Conservation (phyloP, 306 rosid species). For the Trifolium dubium region DNA sequence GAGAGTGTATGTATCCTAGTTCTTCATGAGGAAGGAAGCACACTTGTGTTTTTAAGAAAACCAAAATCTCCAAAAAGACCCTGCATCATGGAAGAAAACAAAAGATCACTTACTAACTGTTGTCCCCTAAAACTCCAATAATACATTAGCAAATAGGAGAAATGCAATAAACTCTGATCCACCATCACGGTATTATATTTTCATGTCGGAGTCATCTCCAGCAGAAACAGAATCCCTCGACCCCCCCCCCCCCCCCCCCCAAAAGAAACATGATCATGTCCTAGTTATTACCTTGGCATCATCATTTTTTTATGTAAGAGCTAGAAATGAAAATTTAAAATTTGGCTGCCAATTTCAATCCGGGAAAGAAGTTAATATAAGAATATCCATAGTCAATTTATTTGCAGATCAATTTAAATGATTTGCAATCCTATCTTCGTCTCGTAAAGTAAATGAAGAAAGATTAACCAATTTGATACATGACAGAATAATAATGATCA, state of each 20-base stretch:
- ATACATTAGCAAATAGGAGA: conserved; percentile 16
- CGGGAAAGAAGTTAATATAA: conserved; percentile 24
- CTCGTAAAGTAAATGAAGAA: conserved; percentile 5
- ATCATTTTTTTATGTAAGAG: conserved; percentile 1
- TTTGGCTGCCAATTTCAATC: conserved; percentile 1
- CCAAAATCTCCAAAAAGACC: conserved; percentile 79
- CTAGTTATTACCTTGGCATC: background rate
- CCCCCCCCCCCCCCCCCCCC: conserved; percentile 3
- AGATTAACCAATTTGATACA: conserved; percentile 12
- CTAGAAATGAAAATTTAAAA: conserved; percentile 25
- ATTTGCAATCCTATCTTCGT: conserved; percentile 25
- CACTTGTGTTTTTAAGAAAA: conserved; percentile 53
- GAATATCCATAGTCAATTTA: background rate
- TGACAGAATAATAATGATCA: conserved; percentile 22
- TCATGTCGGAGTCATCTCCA: conserved; percentile 24
- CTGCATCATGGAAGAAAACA: conserved; percentile 52
- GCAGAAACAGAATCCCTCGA: background rate
- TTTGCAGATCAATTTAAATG: conserved; percentile 1
- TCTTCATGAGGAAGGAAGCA: conserved; percentile 52
- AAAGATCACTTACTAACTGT: background rate
- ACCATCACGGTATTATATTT: conserved; percentile 23
- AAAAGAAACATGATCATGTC: background rate
- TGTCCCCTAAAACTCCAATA: conserved; percentile 28
- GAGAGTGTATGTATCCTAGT: conserved; percentile 28
- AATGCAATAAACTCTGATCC: conserved; percentile 31